Evolutionary conservation across 805 yeast species (phyloP).

Genomic region (Candida ortonii): DNA sequence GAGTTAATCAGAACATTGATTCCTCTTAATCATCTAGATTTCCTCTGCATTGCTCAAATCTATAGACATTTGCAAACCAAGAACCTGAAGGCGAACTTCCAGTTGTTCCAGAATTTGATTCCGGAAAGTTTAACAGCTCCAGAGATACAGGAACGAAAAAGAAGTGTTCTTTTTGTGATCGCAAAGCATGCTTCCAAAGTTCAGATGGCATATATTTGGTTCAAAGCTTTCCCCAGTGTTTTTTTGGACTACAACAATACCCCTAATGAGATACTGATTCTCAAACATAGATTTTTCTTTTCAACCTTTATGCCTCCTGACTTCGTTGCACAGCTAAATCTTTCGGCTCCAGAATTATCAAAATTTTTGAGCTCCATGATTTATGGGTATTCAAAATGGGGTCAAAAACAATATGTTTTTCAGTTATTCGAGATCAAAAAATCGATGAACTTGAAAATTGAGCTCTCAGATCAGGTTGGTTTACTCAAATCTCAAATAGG

Average conservation of each 20-base stretch:
- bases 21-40: slow-evolving; percentile 6
- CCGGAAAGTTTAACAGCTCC: slow-evolving; percentile 2
- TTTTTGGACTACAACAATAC: slow-evolving; percentile 6
- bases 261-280: slow-evolving; percentile 11
- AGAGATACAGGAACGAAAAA: slow-evolving; percentile 6
- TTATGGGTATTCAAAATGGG: slow-evolving; percentile 24
- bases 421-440: slow-evolving; percentile 14
- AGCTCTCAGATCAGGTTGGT: slow-evolving; percentile 21
- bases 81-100: slow-evolving; percentile 3
- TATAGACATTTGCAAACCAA: slow-evolving; percentile 5
- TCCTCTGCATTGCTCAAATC: slow-evolving; percentile 5
- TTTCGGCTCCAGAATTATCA: slow-evolving; percentile 6
- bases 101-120: slow-evolving; percentile 5
- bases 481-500: slow-evolving; percentile 16
- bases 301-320: slow-evolving; percentile 8
- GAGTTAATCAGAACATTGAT: slow-evolving; percentile 1
- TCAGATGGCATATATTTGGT: slow-evolving; percentile 14
- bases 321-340: slow-evolving; percentile 8
- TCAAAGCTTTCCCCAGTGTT: slow-evolving; percentile 6
- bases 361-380: slow-evolving; percentile 20
- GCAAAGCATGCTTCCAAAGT: slow-evolving; percentile 5
- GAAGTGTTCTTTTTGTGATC: slow-evolving; percentile 8
- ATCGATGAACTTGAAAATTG: slow-evolving; percentile 6
- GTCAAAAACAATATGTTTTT: slow-evolving; percentile 15
- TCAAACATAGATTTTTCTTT: slow-evolving; percentile 16